Percentiles rank a stretch among this genome's conserved stretches.
phyloP scores from a whole-genome alignment of 2,329 filamentous ascomycete species.

The Plenodomus lindquistii region DNA sequence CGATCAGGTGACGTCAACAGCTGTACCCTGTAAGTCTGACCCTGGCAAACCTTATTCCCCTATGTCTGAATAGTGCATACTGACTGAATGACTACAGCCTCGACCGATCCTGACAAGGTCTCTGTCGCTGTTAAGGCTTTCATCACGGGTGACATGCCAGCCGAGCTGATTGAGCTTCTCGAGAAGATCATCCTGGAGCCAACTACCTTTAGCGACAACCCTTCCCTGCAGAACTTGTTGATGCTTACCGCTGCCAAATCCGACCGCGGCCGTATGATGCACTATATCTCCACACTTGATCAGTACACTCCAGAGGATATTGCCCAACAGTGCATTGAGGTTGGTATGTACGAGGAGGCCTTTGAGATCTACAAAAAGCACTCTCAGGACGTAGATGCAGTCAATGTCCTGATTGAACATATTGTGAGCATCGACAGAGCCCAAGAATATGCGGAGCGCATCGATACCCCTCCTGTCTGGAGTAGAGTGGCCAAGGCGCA shows the following conservation, averaged over 20 bases:
- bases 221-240: constrained; percentile 92
- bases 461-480: constrained; percentile 95
- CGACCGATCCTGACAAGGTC: constrained; percentile 90
- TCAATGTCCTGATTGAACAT: constrained; percentile 91
- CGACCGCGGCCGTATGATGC: constrained; percentile 91
- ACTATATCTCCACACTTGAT: constrained; percentile 91
- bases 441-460: constrained; percentile 91
- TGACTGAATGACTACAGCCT: constrained; percentile 38
- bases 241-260: constrained; percentile 97
- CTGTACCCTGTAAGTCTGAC: constrained; percentile 68
- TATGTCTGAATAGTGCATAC: background rate
- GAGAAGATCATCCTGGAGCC: constrained; percentile 99
- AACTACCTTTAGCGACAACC: constrained; percentile 97
- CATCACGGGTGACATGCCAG: constrained; percentile 85
- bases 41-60: background rate
- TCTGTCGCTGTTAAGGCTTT: constrained; percentile 93
- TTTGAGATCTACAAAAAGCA: constrained; percentile 99
- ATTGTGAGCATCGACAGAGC: constrained; percentile 98
- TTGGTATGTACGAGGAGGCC: constrained; percentile 93
- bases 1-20: constrained; percentile 94
- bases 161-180: constrained; percentile 92
- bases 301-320: constrained; percentile 92
- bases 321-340: constrained; percentile 87
- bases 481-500: constrained; percentile 98
- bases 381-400: constrained; percentile 81